Conservation (phyloP, 1,284 basidiomycete species). For the Cronartium quercuum region DNA sequence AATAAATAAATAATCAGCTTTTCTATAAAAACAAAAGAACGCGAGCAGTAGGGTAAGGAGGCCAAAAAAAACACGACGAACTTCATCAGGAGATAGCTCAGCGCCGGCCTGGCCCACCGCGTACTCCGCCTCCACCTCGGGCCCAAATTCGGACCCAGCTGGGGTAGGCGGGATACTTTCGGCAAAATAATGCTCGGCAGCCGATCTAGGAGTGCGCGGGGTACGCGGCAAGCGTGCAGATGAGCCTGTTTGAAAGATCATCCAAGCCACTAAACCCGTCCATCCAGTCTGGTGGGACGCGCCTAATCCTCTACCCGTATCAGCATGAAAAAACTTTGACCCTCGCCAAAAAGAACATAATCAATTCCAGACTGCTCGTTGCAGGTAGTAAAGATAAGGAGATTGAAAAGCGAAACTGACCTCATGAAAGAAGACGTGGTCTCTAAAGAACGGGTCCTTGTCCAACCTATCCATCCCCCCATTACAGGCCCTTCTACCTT, state of each 20-base stretch:
- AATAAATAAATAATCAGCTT: no score
- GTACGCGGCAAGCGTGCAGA: slow-evolving; percentile 47
- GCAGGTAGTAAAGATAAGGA: slow-evolving; percentile 37
- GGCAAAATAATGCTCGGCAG: slow-evolving; percentile 90
- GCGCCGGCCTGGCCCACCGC: neutral
- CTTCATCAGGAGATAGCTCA: slow-evolving; percentile 38
- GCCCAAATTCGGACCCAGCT: slow-evolving; percentile 23
- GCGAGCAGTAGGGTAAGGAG: neutral
- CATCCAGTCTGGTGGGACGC: slow-evolving; percentile 98
- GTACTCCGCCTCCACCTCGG: slow-evolving; percentile 3
- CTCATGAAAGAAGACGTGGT: slow-evolving; percentile 93
- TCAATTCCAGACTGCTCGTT: neutral
- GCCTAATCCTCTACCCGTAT: slow-evolving; percentile 81
- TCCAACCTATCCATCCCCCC: slow-evolving; percentile 82
- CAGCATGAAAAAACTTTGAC: slow-evolving; percentile 82
- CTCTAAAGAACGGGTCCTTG: slow-evolving; percentile 88
- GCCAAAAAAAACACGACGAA: neutral
- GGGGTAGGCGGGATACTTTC: slow-evolving; percentile 49
- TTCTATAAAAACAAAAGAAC: no score
- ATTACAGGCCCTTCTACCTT: slow-evolving; percentile 81
- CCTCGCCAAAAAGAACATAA: neutral
- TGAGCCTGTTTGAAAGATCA: slow-evolving; percentile 44
- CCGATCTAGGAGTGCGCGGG: slow-evolving; percentile 68
- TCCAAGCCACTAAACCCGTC: slow-evolving; percentile 52
- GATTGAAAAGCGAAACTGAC: slow-evolving; percentile 51